phyloP scores from a whole-genome alignment of 129 eudicot genomes.

The Flaveria trinervia region DNA sequence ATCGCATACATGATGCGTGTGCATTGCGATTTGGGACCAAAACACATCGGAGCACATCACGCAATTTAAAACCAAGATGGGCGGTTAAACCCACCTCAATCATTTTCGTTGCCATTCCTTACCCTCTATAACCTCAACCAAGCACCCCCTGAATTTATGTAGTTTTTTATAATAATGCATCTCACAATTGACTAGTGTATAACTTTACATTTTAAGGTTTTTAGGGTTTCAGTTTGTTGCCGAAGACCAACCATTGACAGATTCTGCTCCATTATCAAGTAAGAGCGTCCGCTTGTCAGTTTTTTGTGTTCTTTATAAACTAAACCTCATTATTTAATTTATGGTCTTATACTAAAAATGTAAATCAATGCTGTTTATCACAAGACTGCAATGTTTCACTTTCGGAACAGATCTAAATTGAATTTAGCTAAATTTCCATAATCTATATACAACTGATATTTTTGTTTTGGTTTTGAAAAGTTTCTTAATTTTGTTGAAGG shows the following conservation, averaged over 20 bases:
- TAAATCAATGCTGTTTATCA: neutral
- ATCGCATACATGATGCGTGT: too few relatives aligned
- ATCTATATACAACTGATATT: neutral
- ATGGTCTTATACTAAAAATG: neutral
- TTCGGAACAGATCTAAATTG: neutral
- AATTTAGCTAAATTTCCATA: slow-evolving; percentile 9
- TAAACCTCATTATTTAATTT: neutral
- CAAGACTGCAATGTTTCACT: neutral
- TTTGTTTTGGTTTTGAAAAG: slow-evolving; percentile 2
- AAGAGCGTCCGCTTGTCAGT: slow-evolving; percentile 28
- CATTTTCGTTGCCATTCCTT: neutral
- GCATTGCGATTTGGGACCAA: too few relatives aligned
- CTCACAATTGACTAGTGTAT: slow-evolving; percentile 25
- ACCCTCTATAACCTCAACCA: neutral
- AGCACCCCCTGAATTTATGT: neutral
- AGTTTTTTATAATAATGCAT: neutral
- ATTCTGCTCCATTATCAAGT: slow-evolving; percentile 52
- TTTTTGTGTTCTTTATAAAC: neutral
- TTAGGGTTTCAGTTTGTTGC: slow-evolving; percentile 84
- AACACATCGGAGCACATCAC: too few relatives aligned
- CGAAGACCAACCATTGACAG: slow-evolving; percentile 52
- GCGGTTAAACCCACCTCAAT: neutral
- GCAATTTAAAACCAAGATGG: too few relatives aligned
- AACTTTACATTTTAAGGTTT: slow-evolving; percentile 60
- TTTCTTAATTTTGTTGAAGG: slow-evolving; percentile 14